These are phyloP conservation scores for Aspergillus carlsbadensis DNA, from an alignment of 495 filamentous ascomycete species.

Conservation along the genomic window DNA sequence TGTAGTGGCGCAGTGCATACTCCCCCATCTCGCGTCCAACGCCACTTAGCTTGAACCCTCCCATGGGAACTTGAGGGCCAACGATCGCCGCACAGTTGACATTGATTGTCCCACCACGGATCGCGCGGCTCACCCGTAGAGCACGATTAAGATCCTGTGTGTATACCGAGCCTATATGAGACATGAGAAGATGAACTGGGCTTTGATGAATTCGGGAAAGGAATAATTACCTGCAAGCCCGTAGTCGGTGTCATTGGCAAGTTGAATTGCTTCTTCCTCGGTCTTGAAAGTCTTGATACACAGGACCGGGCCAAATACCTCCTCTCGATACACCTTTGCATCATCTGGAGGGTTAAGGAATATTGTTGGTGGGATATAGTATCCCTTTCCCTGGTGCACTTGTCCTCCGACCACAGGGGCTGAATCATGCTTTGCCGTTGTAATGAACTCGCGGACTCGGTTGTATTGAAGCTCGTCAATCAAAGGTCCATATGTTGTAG, in stretches of 20 bases:
- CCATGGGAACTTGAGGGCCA: slow-evolving; percentile 36
- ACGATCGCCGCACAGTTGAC: slow-evolving; percentile 46
- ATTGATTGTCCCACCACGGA: slow-evolving; percentile 53
- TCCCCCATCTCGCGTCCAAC: slow-evolving; percentile 33
- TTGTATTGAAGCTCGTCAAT: slow-evolving; percentile 48
- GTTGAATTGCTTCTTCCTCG: slow-evolving; percentile 38
- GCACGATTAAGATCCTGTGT: slow-evolving; percentile 52
- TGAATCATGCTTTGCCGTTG: no score
- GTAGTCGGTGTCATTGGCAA: slow-evolving; percentile 43
- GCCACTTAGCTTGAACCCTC: slow-evolving; percentile 48
- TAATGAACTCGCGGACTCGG: not conserved
- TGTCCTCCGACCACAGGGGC: no score
- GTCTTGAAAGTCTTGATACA: slow-evolving; percentile 39
- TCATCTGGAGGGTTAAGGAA: slow-evolving; percentile 29
- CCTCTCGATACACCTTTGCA: slow-evolving; percentile 38
- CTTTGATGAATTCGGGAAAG: not conserved
- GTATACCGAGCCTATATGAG: slow-evolving; percentile 41
- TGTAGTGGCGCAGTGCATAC: not conserved
- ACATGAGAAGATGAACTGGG: not conserved
- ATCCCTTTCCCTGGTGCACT: no score
- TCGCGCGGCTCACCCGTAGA: slow-evolving; percentile 43
- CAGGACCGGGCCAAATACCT: slow-evolving; percentile 51
- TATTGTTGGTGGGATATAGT: slow-evolving; percentile 42
- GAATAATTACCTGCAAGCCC: slow-evolving; percentile 24
- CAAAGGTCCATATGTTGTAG: no score